Evolutionary conservation across 345 rosid species (phyloP).

Genomic region (Lenwebbia sp.): DNA sequence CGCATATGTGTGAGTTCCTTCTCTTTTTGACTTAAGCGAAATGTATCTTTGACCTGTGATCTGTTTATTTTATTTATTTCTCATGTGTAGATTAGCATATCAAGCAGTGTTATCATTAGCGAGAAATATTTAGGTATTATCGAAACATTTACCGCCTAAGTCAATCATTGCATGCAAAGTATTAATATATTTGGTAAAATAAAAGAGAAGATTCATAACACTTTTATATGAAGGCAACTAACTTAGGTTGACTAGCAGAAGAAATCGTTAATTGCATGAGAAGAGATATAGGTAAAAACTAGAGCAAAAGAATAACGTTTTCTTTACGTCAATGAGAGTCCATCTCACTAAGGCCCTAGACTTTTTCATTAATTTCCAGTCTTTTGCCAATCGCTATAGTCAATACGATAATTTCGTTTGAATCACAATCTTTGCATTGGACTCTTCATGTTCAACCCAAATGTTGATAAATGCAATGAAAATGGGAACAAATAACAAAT

Average conservation of each 20-base stretch:
- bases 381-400: no score
- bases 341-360: no score
- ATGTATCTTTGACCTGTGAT: neutral
- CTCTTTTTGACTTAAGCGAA: neutral
- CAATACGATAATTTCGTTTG: no score
- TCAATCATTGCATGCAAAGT: neutral
- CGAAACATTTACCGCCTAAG: neutral
- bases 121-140: neutral
- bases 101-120: neutral
- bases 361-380: no score
- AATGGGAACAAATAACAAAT: no score
- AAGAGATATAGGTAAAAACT: no score
- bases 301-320: no score
- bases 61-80: neutral
- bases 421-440: no score
- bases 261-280: neutral
- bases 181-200: neutral
- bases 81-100: neutral
- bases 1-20: no score
- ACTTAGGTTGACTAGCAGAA: neutral
- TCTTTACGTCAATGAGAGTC: no score
- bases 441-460: no score
- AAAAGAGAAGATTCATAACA: neutral
- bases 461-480: no score
- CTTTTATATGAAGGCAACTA: neutral